phyloP scores from a whole-genome alignment of 768 basidiomycete species.

The Rhizopogon salebrosus region DNA sequence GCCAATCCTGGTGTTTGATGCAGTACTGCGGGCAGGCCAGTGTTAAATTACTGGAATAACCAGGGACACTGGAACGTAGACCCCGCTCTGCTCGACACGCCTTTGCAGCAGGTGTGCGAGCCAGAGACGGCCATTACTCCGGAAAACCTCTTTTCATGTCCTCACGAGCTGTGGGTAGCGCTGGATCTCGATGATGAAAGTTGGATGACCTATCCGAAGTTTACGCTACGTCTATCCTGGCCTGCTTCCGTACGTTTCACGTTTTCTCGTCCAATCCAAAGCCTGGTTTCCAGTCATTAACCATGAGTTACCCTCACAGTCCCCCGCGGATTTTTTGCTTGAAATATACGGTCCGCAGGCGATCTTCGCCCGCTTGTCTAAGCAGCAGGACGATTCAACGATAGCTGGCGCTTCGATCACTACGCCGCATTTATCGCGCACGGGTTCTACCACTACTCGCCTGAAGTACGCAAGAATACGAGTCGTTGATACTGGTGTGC shows the following conservation, averaged over 20 bases:
- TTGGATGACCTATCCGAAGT: conserved; percentile 39
- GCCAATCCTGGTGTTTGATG: background rate
- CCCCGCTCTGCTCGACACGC: conserved; percentile 37
- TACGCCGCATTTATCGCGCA: background rate
- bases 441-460: conserved; percentile 26
- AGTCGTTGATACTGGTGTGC: conserved; percentile 47
- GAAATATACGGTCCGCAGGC: conserved; percentile 32
- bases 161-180: conserved; percentile 43
- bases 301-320: conserved; percentile 21
- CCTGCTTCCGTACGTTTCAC: conserved; percentile 44
- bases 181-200: conserved; percentile 37
- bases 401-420: background rate
- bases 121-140: conserved; percentile 1
- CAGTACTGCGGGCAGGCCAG: conserved; percentile 30
- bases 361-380: conserved; percentile 17
- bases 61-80: conserved; percentile 34
- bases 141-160: conserved; percentile 21
- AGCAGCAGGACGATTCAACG: conserved; percentile 3
- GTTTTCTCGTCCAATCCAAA: conserved; percentile 1
- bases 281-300: background rate
- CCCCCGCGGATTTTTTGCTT: conserved; percentile 40
- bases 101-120: conserved; percentile 34
- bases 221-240: conserved; percentile 52
- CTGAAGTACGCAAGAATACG: conserved; percentile 55
- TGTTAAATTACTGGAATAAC: conserved; percentile 26